These are phyloP conservation scores for Euclidium syriacum DNA, from an alignment of 345 rosid species.

Conservation along the genomic window DNA sequence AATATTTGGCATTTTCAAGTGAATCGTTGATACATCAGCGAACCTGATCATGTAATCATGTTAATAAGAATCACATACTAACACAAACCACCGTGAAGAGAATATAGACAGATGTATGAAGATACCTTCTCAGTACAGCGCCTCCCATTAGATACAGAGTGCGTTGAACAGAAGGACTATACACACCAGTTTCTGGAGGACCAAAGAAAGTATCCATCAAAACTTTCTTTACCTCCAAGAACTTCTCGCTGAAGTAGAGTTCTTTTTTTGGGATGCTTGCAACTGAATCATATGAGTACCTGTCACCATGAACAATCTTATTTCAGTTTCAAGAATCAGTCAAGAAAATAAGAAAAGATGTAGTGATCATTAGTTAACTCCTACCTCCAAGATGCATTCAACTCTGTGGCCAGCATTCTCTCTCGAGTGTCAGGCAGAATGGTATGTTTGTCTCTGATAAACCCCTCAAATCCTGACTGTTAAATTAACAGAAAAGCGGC, in stretches of 20 bases:
- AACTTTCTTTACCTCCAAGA: constrained; percentile 51
- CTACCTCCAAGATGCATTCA: constrained; percentile 89
- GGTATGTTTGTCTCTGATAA: constrained; percentile 80
- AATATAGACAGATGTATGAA: neutral
- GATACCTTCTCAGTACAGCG: constrained; percentile 71
- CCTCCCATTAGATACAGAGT: constrained; percentile 80
- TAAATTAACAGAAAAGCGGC: constrained; percentile 11
- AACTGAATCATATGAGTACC: constrained; percentile 69
- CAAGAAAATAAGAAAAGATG: neutral
- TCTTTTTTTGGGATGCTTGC: constrained; percentile 50
- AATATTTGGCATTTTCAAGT: constrained; percentile 84
- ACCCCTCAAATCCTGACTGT: constrained; percentile 98
- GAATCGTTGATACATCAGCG: constrained; percentile 57
- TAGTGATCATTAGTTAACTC: neutral
- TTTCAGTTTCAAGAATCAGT: neutral
- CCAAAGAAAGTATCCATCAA: constrained; percentile 73
- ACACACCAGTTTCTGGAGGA: constrained; percentile 72
- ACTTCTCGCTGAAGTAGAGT: constrained; percentile 62
- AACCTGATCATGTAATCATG: constrained; percentile 46
- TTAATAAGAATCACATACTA: neutral
- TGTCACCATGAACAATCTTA: constrained; percentile 31
- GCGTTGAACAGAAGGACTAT: constrained; percentile 93
- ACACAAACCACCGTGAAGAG: too few relatives aligned
- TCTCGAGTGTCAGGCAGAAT: constrained; percentile 88
- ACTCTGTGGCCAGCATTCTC: constrained; percentile 85